phyloP scores from a whole-genome alignment of 75 land plant genomes.

The Sequoia sempervirens region DNA sequence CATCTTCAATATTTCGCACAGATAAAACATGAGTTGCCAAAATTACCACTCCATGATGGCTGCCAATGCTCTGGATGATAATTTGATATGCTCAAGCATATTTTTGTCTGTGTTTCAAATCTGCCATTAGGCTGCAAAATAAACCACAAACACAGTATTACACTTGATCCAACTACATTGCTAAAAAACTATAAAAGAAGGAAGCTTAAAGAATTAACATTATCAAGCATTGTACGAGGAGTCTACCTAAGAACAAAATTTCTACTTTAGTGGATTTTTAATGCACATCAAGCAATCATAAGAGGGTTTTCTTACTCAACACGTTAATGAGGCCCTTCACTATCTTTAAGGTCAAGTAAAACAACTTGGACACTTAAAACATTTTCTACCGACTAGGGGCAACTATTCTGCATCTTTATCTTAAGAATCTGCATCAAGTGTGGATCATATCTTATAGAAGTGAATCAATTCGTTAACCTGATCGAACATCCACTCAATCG shows the following conservation, averaged over 20 bases:
- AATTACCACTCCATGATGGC: slow-evolving; percentile 98
- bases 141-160: not conserved
- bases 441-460: no score
- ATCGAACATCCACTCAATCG: not conserved
- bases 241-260: not conserved
- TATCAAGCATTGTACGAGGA: not conserved
- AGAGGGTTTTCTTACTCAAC: not conserved
- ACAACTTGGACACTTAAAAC: not conserved
- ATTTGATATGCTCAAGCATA: slow-evolving; percentile 93
- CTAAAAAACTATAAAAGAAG: not conserved
- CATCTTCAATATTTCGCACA: not conserved
- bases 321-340: not conserved
- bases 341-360: not conserved
- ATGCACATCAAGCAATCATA: not conserved
- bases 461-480: no score
- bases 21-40: not conserved
- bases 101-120: slow-evolving; percentile 96
- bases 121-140: slow-evolving; percentile 87
- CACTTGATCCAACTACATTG: not conserved
- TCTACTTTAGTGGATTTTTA: not conserved
- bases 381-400: not conserved
- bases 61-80: slow-evolving; percentile 99
- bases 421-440: no score
- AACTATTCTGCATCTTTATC: no score
- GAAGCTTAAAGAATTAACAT: not conserved